These are phyloP conservation scores for Cucurbita ficifolia DNA, from an alignment of 306 rosid species.

Conservation along the genomic window DNA sequence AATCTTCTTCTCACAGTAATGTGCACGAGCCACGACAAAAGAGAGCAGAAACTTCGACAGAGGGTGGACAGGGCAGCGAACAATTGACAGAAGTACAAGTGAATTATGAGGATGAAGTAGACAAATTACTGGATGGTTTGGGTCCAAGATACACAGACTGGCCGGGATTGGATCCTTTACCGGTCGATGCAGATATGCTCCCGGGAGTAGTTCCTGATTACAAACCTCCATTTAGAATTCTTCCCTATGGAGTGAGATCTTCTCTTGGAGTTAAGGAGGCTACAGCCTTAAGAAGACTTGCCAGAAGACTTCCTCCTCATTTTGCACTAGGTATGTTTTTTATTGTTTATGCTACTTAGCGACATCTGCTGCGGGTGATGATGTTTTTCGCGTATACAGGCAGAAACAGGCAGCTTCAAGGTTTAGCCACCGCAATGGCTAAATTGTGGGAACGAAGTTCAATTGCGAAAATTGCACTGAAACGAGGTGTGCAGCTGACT, in stretches of 20 bases:
- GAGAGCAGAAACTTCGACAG: slow-evolving; percentile 20
- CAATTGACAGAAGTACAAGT: slow-evolving; percentile 17
- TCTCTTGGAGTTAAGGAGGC: slow-evolving; percentile 66
- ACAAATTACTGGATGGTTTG: slow-evolving; percentile 50
- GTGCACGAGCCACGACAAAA: slow-evolving; percentile 7
- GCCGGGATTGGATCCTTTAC: slow-evolving; percentile 83
- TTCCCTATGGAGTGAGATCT: slow-evolving; percentile 78
- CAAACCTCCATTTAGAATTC: slow-evolving; percentile 83
- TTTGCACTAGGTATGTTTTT: slow-evolving; percentile 63
- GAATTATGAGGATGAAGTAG: slow-evolving; percentile 73
- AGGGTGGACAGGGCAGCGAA: slow-evolving; percentile 22
- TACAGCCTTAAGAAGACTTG: slow-evolving; percentile 65
- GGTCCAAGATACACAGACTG: slow-evolving; percentile 88
- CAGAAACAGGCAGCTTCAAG: slow-evolving; percentile 86
- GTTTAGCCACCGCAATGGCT: slow-evolving; percentile 66
- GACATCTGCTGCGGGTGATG: slow-evolving; percentile 11
- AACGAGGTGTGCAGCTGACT: slow-evolving; percentile 92
- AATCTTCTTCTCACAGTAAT: slow-evolving; percentile 19
- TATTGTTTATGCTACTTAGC: not conserved
- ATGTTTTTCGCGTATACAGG: slow-evolving; percentile 30
- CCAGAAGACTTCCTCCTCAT: slow-evolving; percentile 94
- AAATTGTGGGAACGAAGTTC: slow-evolving; percentile 84
- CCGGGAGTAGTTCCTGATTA: slow-evolving; percentile 60
- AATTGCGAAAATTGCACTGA: slow-evolving; percentile 84
- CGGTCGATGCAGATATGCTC: slow-evolving; percentile 86